These are phyloP conservation scores for Ophiosphaerella herpotricha DNA, from an alignment of 2,329 filamentous ascomycete species.

Conservation along the genomic window DNA sequence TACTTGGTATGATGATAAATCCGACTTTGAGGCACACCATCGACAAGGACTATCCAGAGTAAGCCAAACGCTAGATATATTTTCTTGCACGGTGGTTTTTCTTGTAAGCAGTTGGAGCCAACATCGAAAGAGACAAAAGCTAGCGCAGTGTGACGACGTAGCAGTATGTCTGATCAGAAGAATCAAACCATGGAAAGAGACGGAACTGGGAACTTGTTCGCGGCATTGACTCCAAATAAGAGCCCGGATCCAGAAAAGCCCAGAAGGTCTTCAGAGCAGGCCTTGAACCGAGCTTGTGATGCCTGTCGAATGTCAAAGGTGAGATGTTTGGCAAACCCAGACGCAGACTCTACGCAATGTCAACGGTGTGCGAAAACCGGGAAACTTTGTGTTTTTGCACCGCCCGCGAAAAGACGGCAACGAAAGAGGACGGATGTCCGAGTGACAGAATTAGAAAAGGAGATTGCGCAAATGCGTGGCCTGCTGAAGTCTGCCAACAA, in stretches of 20 bases:
- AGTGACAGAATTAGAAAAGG: constrained; percentile 43
- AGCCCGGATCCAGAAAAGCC: constrained; percentile 19
- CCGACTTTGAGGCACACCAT: background rate
- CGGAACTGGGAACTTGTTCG: constrained; percentile 9
- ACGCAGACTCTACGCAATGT: constrained; percentile 33
- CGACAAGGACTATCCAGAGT: background rate
- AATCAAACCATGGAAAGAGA: constrained; percentile 9
- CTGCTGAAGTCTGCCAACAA: constrained; percentile 29
- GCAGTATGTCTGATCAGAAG: constrained; percentile 15
- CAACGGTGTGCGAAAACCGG: constrained; percentile 44
- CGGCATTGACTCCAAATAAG: constrained; percentile 16
- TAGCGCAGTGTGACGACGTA: background rate
- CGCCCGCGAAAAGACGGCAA: constrained; percentile 43
- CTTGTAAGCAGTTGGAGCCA: no score
- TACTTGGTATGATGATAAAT: constrained; percentile 5
- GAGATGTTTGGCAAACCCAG: constrained; percentile 36
- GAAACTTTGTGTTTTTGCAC: constrained; percentile 39
- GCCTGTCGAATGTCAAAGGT: constrained; percentile 44
- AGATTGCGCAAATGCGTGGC: constrained; percentile 42
- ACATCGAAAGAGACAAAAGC: background rate
- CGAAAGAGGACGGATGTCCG: constrained; percentile 44
- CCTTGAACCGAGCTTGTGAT: constrained; percentile 44
- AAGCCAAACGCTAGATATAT: no score
- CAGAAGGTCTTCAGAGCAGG: constrained; percentile 32
- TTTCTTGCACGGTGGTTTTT: no score